Conservation (phyloP, 2,329 filamentous ascomycete genomes). For the Paraphoma chrysanthemicola region DNA sequence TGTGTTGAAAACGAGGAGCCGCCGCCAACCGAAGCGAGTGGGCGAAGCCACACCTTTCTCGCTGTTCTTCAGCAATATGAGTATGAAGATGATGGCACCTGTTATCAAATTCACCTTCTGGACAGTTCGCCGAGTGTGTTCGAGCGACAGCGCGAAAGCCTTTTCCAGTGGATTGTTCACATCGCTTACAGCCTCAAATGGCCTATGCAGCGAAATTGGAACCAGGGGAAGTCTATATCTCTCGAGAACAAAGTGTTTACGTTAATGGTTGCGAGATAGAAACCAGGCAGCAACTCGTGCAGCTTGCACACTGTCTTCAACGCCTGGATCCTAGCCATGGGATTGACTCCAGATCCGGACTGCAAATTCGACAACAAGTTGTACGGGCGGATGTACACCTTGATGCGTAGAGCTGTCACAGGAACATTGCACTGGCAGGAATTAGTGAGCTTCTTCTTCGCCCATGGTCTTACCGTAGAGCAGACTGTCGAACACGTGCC, state of each 20-base stretch:
- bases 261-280: too few species aligned
- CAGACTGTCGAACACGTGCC: not conserved
- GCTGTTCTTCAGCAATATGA: conserved; percentile 6
- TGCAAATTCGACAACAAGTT: not conserved
- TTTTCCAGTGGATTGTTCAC: too few species aligned
- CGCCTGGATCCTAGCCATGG: conserved; percentile 36
- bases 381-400: not conserved
- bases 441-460: not conserved
- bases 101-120: not conserved
- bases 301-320: conserved; percentile 27
- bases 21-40: too few species aligned
- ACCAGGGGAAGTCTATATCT: too few species aligned
- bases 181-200: too few species aligned
- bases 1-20: too few species aligned
- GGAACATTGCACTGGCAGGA: conserved; percentile 5
- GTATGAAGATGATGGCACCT: not conserved
- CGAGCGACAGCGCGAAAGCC: not conserved
- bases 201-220: too few species aligned
- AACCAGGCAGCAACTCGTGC: conserved; percentile 2
- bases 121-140: not conserved
- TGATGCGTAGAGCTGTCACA: conserved; percentile 2
- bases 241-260: too few species aligned
- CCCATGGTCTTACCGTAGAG: not conserved
- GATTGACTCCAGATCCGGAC: conserved; percentile 11
- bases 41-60: conserved; percentile 8